phyloP scores from a whole-genome alignment of 106 monocot genomes.

The Allium fistulosum region DNA sequence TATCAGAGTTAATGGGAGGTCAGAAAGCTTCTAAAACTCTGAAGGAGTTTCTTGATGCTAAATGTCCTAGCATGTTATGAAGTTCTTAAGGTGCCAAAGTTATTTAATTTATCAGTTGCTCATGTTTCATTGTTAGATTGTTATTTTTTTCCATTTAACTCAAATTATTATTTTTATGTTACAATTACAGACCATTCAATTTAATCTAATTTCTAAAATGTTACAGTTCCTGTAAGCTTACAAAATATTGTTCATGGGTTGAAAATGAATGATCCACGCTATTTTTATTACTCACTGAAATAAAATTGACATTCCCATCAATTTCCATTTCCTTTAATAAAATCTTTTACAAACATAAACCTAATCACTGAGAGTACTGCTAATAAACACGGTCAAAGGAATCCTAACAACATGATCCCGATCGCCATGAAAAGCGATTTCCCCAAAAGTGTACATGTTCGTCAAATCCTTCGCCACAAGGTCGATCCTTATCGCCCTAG shows the following conservation, averaged over 20 bases:
- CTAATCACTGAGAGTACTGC: slow-evolving; percentile 18
- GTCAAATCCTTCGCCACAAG: slow-evolving; percentile 30
- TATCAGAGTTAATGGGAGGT: slow-evolving; percentile 87
- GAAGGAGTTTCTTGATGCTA: slow-evolving; percentile 90
- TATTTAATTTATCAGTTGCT: too few species aligned
- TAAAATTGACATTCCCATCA: too few species aligned
- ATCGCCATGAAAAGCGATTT: slow-evolving; percentile 44
- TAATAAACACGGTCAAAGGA: slow-evolving; percentile 50
- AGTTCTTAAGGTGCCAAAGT: background rate
- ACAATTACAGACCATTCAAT: too few species aligned
- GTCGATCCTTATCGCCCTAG: slow-evolving; percentile 35
- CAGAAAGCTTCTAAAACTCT: slow-evolving; percentile 81
- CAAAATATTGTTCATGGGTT: too few species aligned
- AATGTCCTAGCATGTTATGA: slow-evolving; percentile 73
- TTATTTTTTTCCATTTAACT: too few species aligned
- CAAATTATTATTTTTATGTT: too few species aligned
- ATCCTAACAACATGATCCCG: slow-evolving; percentile 47
- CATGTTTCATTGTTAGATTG: too few species aligned
- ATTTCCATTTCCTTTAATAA: too few species aligned
- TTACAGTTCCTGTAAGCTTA: too few species aligned
- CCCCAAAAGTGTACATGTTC: slow-evolving; percentile 46
- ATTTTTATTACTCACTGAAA: too few species aligned
- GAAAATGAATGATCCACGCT: too few species aligned
- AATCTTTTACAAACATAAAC: background rate
- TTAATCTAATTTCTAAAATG: too few species aligned